Evolutionary conservation across 177 flowering plant genomes (phyloP), one percentile per base, ranked within the genome.

Genomic region (Vitis hybrid): DNA sequence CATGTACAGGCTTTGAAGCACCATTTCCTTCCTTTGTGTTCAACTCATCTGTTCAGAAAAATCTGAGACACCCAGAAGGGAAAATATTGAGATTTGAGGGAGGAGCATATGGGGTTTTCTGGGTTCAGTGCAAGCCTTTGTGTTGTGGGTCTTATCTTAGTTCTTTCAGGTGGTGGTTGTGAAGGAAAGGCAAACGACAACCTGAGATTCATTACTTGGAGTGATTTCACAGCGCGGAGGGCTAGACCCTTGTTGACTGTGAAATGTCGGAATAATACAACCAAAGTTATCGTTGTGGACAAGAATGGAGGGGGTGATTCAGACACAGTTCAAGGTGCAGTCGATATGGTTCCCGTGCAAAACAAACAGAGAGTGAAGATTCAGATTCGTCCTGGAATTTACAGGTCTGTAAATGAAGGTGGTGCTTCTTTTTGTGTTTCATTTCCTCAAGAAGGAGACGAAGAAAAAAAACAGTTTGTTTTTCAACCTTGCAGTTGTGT

Each of bases 281-380:
- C 64, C 49, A 14, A 83, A 49, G 75, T 87, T 0, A 83, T 89
- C 46, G 81, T 91, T 2, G 99, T 95, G 18, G 88, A 89, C 40
- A 62, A 81, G 32, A 82, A 79, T 71, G 98, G 99, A 5, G 61
- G 56, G 1, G 98, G 94, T 1, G 85, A 95, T 67, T 87, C 89
- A 0, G n/a, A 52, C 0, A 87, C 97, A 0, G 88, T 95, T 74
- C 98, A 91, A 80, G 97, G 89, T 9, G 99, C 97, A 0, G 75
- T 95, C 11, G 91, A 95, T 71, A 72, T 95, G 87, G 91, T 95
- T 63, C 89, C 96, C 0, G 32, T 71, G 2, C n/a, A 77, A 4
- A 93, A 90, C 69, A 51, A 68, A 0, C 52, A 65, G 19, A 83
- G 98, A 60, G 83, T 89, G 6, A 95, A 89, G 72, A 95, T 95